Conservation (phyloP, 176 grass and related monocot genomes). For the Rhipidocladum racemiflorum region DNA sequence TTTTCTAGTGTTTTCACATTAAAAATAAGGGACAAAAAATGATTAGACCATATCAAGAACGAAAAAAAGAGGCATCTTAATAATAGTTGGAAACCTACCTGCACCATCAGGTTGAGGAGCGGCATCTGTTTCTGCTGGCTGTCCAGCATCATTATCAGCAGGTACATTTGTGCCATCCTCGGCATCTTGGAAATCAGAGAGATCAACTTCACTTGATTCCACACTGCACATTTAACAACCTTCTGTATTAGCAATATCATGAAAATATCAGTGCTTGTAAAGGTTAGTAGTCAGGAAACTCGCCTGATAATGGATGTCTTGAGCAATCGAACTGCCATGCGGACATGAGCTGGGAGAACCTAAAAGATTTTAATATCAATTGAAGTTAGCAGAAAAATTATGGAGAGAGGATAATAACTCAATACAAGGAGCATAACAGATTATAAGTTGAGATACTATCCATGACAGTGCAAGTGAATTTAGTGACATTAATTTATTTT, state of each 20-base stretch:
- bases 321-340: conserved; percentile 89
- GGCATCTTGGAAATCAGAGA: conserved; percentile 90
- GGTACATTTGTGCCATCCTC: conserved; percentile 43
- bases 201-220: conserved; percentile 97
- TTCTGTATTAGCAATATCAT: neutral
- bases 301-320: conserved; percentile 97
- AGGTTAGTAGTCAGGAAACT: conserved; percentile 6
- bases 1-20: conserved; percentile 44
- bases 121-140: conserved; percentile 29
- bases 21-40: conserved; percentile 24
- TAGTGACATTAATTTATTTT: neutral
- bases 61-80: neutral
- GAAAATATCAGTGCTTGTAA: conserved; percentile 11
- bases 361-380: conserved; percentile 28
- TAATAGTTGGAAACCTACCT: conserved; percentile 34
- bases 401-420: neutral
- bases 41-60: conserved; percentile 7
- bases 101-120: conserved; percentile 37
- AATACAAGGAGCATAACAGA: neutral
- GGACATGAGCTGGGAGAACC: conserved; percentile 87
- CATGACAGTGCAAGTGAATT: neutral
- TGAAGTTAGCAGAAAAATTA: conserved; percentile 15
- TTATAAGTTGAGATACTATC: conserved; percentile 1
- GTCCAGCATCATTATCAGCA: conserved; percentile 36
- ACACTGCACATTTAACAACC: conserved; percentile 58